Percentiles rank a stretch among this genome's conserved stretches.
These are phyloP conservation scores for Spathaspora gorwiae DNA, from an alignment of 805 yeast genomes.

Conservation along the genomic window DNA sequence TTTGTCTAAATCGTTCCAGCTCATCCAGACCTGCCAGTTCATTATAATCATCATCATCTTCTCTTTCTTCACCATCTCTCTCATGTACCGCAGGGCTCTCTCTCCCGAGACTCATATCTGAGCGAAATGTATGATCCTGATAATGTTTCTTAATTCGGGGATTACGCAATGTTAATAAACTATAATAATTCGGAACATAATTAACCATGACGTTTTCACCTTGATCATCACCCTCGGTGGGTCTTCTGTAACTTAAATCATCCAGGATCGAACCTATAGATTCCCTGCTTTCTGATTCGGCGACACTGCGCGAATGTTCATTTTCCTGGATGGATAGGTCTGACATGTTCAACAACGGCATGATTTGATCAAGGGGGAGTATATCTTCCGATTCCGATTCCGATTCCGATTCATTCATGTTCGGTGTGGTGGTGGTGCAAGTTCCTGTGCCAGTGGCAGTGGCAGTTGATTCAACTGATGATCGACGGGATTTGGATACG, in stretches of 20 bases:
- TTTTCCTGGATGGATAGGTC: slow-evolving; percentile 14
- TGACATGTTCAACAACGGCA: slow-evolving; percentile 27
- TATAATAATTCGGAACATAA: slow-evolving; percentile 6
- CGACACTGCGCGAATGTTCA: slow-evolving; percentile 1
- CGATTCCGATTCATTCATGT: too few species aligned
- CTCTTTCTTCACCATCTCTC: too few species aligned
- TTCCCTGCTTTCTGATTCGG: slow-evolving; percentile 7
- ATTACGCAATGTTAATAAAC: slow-evolving; percentile 18
- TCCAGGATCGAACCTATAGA: slow-evolving; percentile 21
- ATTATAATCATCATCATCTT: not conserved
- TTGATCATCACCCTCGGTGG: too few species aligned
- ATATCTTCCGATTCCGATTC: not conserved
- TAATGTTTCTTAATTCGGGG: slow-evolving; percentile 27
- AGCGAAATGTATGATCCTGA: slow-evolving; percentile 9
- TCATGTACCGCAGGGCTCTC: too few species aligned
- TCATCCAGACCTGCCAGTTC: not conserved
- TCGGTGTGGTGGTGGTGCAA: not conserved
- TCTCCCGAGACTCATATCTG: too few species aligned
- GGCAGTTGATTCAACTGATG: slow-evolving; percentile 13
- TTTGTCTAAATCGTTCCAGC: slow-evolving; percentile 7
- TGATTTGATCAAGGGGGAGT: slow-evolving; percentile 23
- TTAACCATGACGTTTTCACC: too few species aligned
- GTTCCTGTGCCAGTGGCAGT: not conserved
- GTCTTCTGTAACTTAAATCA: slow-evolving; percentile 10
- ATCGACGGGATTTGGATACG: not conserved